Evolutionary conservation across 2,329 filamentous ascomycete species (phyloP).

Genomic region (Botryotinia convoluta): DNA sequence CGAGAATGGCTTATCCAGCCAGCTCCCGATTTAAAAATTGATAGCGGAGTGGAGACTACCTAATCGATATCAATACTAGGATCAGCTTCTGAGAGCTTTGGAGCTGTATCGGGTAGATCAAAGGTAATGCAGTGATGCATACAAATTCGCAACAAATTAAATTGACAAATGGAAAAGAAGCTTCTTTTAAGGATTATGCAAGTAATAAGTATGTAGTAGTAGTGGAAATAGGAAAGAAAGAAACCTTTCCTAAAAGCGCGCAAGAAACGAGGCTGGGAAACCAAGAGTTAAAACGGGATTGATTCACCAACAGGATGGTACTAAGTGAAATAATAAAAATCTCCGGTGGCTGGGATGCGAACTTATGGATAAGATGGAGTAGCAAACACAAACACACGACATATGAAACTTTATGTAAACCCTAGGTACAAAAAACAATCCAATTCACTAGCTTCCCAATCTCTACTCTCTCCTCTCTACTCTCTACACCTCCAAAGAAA

Average conservation of each 20-base stretch:
- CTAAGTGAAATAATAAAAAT: not conserved
- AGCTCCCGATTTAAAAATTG: not conserved
- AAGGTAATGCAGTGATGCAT: not conserved
- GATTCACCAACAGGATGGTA: not conserved
- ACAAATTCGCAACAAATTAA: not conserved
- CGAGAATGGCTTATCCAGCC: not conserved
- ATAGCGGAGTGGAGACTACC: not conserved
- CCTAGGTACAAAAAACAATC: no score
- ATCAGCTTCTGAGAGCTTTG: not conserved
- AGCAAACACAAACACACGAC: not conserved
- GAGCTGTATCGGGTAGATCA: not conserved
- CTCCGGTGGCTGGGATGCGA: conserved; percentile 17
- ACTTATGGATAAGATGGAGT: not conserved
- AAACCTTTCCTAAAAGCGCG: not conserved
- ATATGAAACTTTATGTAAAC: not conserved
- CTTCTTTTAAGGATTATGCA: not conserved
- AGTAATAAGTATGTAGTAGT: not conserved
- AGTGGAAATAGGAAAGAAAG: not conserved
- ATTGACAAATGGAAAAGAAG: not conserved
- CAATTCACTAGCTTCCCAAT: no score
- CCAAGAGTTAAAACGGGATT: not conserved
- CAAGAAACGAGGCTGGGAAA: not conserved
- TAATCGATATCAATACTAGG: not conserved
- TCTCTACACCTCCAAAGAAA: no score
- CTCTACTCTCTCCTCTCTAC: no score